Evolutionary conservation across 2,329 filamentous ascomycete species (phyloP), one percentile per base, ranked within the genome.

Genomic region (Scleromitrula shiraiana): DNA sequence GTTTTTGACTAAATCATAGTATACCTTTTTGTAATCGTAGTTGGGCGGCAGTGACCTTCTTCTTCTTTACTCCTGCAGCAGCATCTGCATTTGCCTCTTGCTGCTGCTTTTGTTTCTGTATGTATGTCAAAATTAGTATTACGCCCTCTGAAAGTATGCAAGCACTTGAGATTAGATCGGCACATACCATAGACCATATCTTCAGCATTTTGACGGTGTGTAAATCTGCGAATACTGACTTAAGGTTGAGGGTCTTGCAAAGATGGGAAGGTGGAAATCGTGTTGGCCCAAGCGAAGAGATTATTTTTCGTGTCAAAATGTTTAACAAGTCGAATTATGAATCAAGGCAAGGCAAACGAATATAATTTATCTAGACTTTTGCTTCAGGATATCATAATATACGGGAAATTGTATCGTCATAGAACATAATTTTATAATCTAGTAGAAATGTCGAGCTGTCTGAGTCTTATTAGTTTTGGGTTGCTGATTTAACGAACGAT

Each of bases 41-140:
- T 70, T 97, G 90, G 46, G 93, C 93, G 15, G 93, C 88, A 19
- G 93, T 97, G 56, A 98, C 90, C 76, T 96, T 97, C 80, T 96
- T 97, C 79, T 96, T 97, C 74, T 89, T 95, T 46, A 82, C 78
- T 14, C 82, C 83, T 0, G 74, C 79, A 37, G 80, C 75, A 27
- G 76, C 80, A 58, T 85, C 83, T 50, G 87, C 88, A 62, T 90
- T 88, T 58, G 90, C 88, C 62, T 88, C 90, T 70, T 94, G 87
- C 71, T 95, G 88, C 75, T 96, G 88, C 75, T 96, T 87, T 71
- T 96, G 93, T 74, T 95, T 90, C 83, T 95, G 69, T 26, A 23
- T 12, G 17, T 7, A 9, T 17, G 22, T 17, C 14, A 19, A 41
- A 32, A 7, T 7, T 14, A 26, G n/a, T 22, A 19, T n/a, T n/a